Evolutionary conservation across 2,329 filamentous ascomycete genomes (phyloP), one percentile per base, ranked within the genome.

Genomic region (Hypocreales sp.): DNA sequence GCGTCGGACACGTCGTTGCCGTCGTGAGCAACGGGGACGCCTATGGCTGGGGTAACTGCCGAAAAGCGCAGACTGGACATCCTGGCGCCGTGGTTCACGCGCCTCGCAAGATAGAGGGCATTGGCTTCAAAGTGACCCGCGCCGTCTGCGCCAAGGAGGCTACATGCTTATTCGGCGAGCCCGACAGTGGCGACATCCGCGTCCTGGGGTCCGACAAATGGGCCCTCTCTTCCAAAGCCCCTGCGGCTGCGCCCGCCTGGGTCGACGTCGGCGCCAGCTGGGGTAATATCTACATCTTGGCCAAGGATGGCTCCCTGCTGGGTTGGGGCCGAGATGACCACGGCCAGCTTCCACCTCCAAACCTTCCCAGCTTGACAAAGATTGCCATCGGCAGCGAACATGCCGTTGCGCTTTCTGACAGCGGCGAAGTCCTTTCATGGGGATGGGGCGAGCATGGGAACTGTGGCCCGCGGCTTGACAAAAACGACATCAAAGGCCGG

Each of bases 381-480:
- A 65, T 95, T n/a, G 79, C 80, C 4, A 69, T 79, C 24, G 90
- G 90, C 0, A 94, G 87, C 45, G 90, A 95, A 51, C 90, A 98
- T 50, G 72, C 70, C n/a, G 52, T 95, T 35, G 81, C 73, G 7
- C 51, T 87, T 15, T 72, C 79, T 0, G 55, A 54, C 8, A 59
- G 65, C 13, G 71, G 71, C 2, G 67, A 75, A 27, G 71, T 93
- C 2, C 54, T 92, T 26, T 70, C 81, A 2, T 95, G 87, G 83
- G 90, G 90, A 13, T 98, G 90, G 90, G 86, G 84, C 2, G 87
- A 95, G 53, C 90, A 98, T 54, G 90, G 90, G 2, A 98, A 98
- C 48, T 98, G 90, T 48, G 90, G 90, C 4, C 68, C 72, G 20
- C 59, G 66, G 9, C 69, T 72, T 34, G 56, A 64, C 12, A 57